Evolutionary conservation across 179 eudicot species (phyloP), one percentile per base, ranked within the genome.

Genomic region (Actinidia polygama): DNA sequence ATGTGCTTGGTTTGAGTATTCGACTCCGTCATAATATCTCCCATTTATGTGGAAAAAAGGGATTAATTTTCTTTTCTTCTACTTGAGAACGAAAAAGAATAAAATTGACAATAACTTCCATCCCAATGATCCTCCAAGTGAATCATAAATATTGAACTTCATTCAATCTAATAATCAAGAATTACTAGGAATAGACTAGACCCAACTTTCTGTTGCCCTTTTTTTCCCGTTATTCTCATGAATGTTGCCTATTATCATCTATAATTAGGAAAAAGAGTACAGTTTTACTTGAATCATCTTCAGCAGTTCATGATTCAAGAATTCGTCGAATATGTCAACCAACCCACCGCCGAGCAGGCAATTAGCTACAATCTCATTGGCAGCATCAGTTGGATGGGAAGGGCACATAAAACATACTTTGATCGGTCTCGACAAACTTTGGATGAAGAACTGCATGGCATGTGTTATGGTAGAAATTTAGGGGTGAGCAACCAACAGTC

Each of bases 351-450:
- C 87, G 70, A 93, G 72, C n/a, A 95, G 79, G 50, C 95, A 92
- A 23, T 83, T 89, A 6, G 94, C 98, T 10, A 93, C 86, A 77
- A 91, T 70, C 2, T 70, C 49, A 78, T 95, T 94, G 68, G 95
- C 79, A 63, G 99, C 97, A 62, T 95, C 97, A 1, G 94, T 84
- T 1, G 99, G 98, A 88, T 95, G 99, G 50, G 83, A 95, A 15
- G 99, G 90, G 82, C 99, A 97, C 98, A 94, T 50, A 95, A 95
- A 18, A 95, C 90, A 64, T 85, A 95, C 83, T 93, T 95, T 7
- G 93, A 86, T 76, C 99, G 85, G 80, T 94, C 91, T 12, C 6
- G 30, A 82, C 99, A 95, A 7, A 90, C 80, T 53, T 80, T 82
- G 0, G 95, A 90, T 7, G 91, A 11, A 14, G 97, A 93, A 44